These are phyloP conservation scores for Penicillium sp. DNA, from an alignment of 2,329 filamentous ascomycete genomes.

Conservation along the genomic window DNA sequence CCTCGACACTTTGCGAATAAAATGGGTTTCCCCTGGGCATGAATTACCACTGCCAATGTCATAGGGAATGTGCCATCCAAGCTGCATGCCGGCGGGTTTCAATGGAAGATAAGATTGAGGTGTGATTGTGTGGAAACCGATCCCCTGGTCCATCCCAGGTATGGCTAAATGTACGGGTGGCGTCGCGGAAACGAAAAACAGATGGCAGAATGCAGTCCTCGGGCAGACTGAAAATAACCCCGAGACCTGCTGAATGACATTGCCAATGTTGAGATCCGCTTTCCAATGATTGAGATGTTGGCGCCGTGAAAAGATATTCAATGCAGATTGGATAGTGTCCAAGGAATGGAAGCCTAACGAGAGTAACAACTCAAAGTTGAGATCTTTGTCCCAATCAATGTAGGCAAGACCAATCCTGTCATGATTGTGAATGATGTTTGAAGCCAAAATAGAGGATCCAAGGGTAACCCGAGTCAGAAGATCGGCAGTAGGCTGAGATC, in stretches of 20 bases:
- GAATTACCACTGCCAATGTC: conserved; percentile 14
- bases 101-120: conserved; percentile 23
- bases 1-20: conserved; percentile 21
- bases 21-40: conserved; percentile 7
- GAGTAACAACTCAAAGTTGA: conserved; percentile 24
- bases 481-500: conserved; percentile 13
- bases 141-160: conserved; percentile 19
- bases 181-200: conserved; percentile 31
- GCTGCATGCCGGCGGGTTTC: conserved; percentile 5
- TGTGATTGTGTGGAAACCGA: conserved; percentile 34
- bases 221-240: conserved; percentile 21
- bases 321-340: conserved; percentile 15
- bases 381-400: conserved; percentile 16
- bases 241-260: conserved; percentile 24
- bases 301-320: conserved; percentile 19
- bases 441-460: conserved; percentile 22
- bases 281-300: conserved; percentile 9
- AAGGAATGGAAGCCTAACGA: conserved; percentile 23
- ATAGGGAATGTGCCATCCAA: conserved; percentile 30
- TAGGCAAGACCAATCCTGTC: conserved; percentile 27
- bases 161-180: conserved; percentile 17
- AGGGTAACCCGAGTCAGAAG: conserved; percentile 20
- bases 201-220: conserved; percentile 28
- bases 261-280: conserved; percentile 8
- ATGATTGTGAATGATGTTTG: conserved; percentile 18